A percentile compares a stretch with the other conserved stretches of the same genome.
phyloP scores from a whole-genome alignment of 2,329 filamentous ascomycete genomes.

The Periconia macrospinosa region DNA sequence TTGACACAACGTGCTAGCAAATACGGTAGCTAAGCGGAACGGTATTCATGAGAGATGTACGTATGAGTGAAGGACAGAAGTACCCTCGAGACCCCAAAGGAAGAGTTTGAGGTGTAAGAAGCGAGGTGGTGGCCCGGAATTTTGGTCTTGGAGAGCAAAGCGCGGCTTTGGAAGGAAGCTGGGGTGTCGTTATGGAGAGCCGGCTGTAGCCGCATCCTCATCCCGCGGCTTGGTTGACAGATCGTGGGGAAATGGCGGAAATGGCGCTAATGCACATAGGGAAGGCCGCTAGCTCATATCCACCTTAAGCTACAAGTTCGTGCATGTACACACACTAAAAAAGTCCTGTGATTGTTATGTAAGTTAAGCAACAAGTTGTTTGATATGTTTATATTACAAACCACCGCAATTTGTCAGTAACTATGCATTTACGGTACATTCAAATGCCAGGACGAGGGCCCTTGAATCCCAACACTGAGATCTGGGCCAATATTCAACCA shows the following conservation, averaged over 20 bases:
- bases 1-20: background rate
- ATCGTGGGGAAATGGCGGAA: slow-evolving; percentile 12
- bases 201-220: slow-evolving; percentile 27
- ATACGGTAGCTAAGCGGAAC: background rate
- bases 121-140: background rate
- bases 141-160: background rate
- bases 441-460: too few species aligned
- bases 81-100: background rate
- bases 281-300: background rate
- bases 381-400: too few species aligned
- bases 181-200: slow-evolving; percentile 15
- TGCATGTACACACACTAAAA: background rate
- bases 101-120: background rate
- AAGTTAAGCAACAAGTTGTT: too few species aligned
- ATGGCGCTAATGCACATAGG: slow-evolving; percentile 3
- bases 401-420: too few species aligned
- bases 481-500: too few species aligned
- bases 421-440: too few species aligned
- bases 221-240: background rate
- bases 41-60: background rate
- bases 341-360: too few species aligned
- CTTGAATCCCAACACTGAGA: too few species aligned
- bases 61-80: background rate
- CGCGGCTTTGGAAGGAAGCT: background rate
- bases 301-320: background rate